These are phyloP conservation scores for Punctularia strigosozonata DNA, from an alignment of 768 basidiomycete species.

Conservation along the genomic window DNA sequence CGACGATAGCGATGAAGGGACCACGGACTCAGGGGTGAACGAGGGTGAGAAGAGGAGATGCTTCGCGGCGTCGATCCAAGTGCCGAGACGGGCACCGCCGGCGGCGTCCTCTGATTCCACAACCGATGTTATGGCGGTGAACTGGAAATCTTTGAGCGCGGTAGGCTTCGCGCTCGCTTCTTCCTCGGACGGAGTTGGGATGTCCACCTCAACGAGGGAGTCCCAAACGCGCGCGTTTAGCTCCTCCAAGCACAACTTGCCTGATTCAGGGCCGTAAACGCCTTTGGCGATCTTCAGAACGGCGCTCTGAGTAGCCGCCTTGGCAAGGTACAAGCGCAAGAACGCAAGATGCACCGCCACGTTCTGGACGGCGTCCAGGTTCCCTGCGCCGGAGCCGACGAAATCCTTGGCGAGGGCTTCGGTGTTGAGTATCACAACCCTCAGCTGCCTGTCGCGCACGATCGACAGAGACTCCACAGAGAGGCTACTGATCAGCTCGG, in stretches of 20 bases:
- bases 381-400: conserved; percentile 19
- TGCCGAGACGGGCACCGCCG: conserved; percentile 47
- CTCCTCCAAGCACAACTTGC: conserved; percentile 37
- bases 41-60: conserved; percentile 82
- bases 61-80: conserved; percentile 82
- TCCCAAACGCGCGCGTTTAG: conserved; percentile 55
- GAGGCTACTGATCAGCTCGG: conserved; percentile 64
- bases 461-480: conserved; percentile 33
- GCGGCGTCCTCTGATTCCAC: conserved; percentile 51
- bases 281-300: conserved; percentile 40
- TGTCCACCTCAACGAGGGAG: conserved; percentile 44
- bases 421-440: conserved; percentile 49
- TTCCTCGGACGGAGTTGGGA: conserved; percentile 18
- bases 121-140: conserved; percentile 68
- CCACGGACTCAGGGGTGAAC: conserved; percentile 41
- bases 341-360: conserved; percentile 69
- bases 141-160: conserved; percentile 46
- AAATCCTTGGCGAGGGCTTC: conserved; percentile 36
- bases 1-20: conserved; percentile 19
- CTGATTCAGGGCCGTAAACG: conserved; percentile 32
- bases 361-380: conserved; percentile 34
- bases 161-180: conserved; percentile 13
- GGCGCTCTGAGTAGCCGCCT: conserved; percentile 38
- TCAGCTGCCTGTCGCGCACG: conserved; percentile 40
- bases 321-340: conserved; percentile 72